Conservation (phyloP, 1,284 basidiomycete genomes). For the Peniophora sp. region DNA sequence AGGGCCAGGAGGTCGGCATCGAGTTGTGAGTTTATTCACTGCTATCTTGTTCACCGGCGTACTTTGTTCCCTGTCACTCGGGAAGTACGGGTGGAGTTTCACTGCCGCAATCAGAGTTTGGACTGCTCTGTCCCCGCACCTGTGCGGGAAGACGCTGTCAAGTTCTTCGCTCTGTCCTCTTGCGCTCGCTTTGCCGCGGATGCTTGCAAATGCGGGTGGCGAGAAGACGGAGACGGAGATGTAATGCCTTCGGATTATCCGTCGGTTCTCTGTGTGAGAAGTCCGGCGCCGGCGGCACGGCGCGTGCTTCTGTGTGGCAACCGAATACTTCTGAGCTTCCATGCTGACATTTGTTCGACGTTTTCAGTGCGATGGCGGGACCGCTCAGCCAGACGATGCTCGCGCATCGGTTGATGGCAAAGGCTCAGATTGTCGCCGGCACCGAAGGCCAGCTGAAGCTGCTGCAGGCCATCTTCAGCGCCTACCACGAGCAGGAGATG, state of each 20-base stretch:
- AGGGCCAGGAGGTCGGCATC: constrained; percentile 55
- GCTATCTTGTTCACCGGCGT: not conserved
- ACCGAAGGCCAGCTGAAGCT: constrained; percentile 52
- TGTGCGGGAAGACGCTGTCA: too few species aligned
- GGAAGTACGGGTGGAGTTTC: too few species aligned
- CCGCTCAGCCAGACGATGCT: constrained; percentile 55
- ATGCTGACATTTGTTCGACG: not conserved
- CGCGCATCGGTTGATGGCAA: constrained; percentile 68
- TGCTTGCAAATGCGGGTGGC: too few species aligned
- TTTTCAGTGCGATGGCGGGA: constrained; percentile 47
- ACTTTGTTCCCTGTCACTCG: too few species aligned
- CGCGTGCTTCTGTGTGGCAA: not conserved
- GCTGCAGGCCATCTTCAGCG: constrained; percentile 55
- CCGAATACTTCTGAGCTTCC: too few species aligned
- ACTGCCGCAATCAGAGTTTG: too few species aligned
- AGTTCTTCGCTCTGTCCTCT: too few species aligned
- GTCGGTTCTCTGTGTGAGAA: not conserved
- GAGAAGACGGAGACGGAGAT: too few species aligned
- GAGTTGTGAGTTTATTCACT: constrained; percentile 47
- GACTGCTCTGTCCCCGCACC: too few species aligned
- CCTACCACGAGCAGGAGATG: constrained; percentile 54
- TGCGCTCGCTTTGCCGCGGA: too few species aligned
- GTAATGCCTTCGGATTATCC: not conserved
- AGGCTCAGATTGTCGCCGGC: constrained; percentile 63
- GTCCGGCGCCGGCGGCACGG: not conserved